Percentiles rank a stretch among this genome's conserved stretches.
Evolutionary conservation across 441 rosid genomes (phyloP).

Genomic region (Croton laevigatus): DNA sequence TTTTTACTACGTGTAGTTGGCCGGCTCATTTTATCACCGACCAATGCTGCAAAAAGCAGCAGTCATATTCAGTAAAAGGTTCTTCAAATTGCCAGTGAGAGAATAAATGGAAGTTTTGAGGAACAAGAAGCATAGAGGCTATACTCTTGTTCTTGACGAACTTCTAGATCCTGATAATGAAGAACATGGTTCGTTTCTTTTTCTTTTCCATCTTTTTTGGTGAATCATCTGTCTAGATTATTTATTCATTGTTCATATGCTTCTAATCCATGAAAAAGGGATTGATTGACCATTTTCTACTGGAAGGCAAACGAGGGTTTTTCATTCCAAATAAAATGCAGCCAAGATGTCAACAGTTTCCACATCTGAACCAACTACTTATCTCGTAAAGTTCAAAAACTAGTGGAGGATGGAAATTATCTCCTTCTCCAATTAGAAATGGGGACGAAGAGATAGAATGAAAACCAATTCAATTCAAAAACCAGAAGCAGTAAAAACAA

Average conservation of each 20-base stretch:
- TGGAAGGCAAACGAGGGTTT: not conserved
- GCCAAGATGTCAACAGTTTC: no score
- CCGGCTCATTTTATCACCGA: slow-evolving; percentile 56
- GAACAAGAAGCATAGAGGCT: slow-evolving; percentile 77
- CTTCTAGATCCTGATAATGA: slow-evolving; percentile 71
- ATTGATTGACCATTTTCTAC: not conserved
- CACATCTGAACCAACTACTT: no score
- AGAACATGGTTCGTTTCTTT: slow-evolving; percentile 47
- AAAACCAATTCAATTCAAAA: no score
- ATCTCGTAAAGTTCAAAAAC: no score
- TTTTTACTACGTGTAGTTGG: slow-evolving; percentile 84
- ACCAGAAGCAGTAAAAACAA: no score
- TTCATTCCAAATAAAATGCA: not conserved
- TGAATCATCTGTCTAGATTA: not conserved
- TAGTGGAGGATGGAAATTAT: no score
- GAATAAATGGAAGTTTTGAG: slow-evolving; percentile 78
- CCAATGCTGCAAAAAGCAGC: slow-evolving; percentile 26
- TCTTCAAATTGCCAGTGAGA: slow-evolving; percentile 51
- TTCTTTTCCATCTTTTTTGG: no score
- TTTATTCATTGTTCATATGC: not conserved
- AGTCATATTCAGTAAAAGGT: slow-evolving; percentile 29
- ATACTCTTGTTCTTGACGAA: slow-evolving; percentile 76
- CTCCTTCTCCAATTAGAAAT: no score
- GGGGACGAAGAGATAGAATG: no score
- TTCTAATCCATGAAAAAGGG: not conserved